Conservation (phyloP, 108 stramenopile genomes). For the Epithemia pelagica region DNA sequence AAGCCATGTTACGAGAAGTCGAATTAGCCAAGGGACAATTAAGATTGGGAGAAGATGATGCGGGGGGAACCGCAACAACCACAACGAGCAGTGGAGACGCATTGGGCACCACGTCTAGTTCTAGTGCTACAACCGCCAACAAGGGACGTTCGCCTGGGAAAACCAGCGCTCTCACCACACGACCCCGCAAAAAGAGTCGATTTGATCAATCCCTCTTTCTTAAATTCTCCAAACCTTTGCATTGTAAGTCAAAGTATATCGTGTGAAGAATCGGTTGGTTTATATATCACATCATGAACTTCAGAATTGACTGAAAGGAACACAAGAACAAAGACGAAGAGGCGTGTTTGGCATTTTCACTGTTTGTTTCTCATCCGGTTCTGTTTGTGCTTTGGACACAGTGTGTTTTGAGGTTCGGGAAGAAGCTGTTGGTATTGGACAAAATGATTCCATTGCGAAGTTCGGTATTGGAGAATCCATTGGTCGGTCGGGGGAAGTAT, state of each 20-base stretch:
- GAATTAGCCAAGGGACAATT: constrained; percentile 75
- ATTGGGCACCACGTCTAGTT: not conserved
- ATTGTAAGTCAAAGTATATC: constrained; percentile 41
- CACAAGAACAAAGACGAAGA: too few relatives aligned
- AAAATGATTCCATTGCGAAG: constrained; percentile 66
- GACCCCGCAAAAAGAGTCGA: constrained; percentile 71
- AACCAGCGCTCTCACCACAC: constrained; percentile 5
- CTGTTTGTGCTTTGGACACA: constrained; percentile 9
- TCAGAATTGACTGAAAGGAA: too few relatives aligned
- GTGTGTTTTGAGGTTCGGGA: constrained; percentile 79
- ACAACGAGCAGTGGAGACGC: not conserved
- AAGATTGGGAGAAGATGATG: constrained; percentile 59
- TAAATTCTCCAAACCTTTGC: constrained; percentile 85
- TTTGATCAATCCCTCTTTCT: constrained; percentile 84
- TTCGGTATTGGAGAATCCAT: constrained; percentile 77
- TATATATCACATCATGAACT: too few relatives aligned
- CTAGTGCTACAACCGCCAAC: constrained; percentile 6
- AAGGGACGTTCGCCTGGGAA: not conserved
- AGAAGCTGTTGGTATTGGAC: constrained; percentile 80
- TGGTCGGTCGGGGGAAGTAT: constrained; percentile 41
- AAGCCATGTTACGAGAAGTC: constrained; percentile 78
- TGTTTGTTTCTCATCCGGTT: not conserved
- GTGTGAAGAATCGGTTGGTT: too few relatives aligned
- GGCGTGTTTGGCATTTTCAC: too few relatives aligned
- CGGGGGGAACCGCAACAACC: constrained; percentile 1